Conservation (phyloP, 2,329 filamentous ascomycete species). For the Cryphonectria japonica region DNA sequence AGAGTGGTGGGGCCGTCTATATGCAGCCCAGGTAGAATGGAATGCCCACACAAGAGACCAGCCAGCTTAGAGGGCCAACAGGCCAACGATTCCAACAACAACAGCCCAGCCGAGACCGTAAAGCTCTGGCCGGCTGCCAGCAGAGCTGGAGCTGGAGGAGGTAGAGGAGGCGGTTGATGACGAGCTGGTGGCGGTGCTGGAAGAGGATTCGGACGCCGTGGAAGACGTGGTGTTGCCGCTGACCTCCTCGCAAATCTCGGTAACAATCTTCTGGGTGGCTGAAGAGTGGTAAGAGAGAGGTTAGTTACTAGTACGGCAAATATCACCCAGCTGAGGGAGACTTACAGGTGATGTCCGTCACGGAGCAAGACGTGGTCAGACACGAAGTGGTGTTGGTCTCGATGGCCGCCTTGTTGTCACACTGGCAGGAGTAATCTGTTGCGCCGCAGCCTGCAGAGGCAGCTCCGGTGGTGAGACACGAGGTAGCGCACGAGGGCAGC, state of each 20-base stretch:
- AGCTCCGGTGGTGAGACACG: conserved; percentile 24
- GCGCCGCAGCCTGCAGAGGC: conserved; percentile 20
- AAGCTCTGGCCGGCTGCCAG: conserved; percentile 21
- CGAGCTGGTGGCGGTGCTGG: conserved; percentile 4
- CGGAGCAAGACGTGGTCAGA: conserved; percentile 20
- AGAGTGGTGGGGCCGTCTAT: neutral
- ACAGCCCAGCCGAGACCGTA: conserved; percentile 26
- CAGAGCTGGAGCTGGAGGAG: conserved; percentile 17
- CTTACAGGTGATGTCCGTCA: conserved; percentile 26
- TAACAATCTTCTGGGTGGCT: conserved; percentile 23
- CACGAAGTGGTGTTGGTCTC: conserved; percentile 18
- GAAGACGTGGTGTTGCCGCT: conserved; percentile 10
- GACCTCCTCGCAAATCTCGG: conserved; percentile 25
- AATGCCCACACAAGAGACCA: neutral
- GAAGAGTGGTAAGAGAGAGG: neutral
- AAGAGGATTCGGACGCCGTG: conserved; percentile 1
- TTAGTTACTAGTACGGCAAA: neutral
- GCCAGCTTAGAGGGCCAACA: conserved; percentile 14
- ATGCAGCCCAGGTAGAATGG: neutral
- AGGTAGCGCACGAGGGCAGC: conserved; percentile 27
- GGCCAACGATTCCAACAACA: conserved; percentile 22
- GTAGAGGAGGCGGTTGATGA: conserved; percentile 14
- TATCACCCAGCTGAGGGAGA: neutral
- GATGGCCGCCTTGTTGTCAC: conserved; percentile 22
- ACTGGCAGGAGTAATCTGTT: conserved; percentile 27